Conservation (phyloP, 169 alveolate species). For the Eimeria tenella region DNA sequence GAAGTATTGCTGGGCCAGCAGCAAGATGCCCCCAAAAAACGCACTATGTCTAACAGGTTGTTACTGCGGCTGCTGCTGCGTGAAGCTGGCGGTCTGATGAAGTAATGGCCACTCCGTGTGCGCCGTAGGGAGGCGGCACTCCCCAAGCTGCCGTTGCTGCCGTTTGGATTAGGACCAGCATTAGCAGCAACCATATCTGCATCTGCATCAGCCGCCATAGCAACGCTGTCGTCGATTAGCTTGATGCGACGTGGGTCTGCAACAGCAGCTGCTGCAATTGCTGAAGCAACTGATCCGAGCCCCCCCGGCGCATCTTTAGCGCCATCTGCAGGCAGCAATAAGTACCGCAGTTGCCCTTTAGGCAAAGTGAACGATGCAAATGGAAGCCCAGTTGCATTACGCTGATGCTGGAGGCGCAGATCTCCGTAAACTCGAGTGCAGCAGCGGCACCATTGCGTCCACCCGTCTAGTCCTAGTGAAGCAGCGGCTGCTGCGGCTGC, state of each 20-base stretch:
- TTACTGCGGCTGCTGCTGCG: slow-evolving; percentile 61
- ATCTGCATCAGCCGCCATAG: slow-evolving; percentile 32
- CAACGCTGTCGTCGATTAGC: slow-evolving; percentile 6
- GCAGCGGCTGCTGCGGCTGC: slow-evolving; percentile 70
- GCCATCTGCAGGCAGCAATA: slow-evolving; percentile 45
- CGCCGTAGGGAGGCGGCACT: slow-evolving; percentile 21
- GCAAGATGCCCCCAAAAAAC: slow-evolving; percentile 55
- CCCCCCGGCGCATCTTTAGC: slow-evolving; percentile 65
- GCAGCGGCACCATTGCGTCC: slow-evolving; percentile 74
- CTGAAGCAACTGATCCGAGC: slow-evolving; percentile 60
- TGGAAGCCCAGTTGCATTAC: slow-evolving; percentile 53
- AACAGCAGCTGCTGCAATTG: slow-evolving; percentile 66
- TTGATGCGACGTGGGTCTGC: slow-evolving; percentile 48
- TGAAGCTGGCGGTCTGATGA: slow-evolving; percentile 21
- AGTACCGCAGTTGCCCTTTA: slow-evolving; percentile 65
- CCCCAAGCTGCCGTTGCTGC: slow-evolving; percentile 38
- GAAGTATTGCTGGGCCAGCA: slow-evolving; percentile 69
- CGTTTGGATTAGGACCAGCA: background rate
- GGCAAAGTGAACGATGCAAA: slow-evolving; percentile 21
- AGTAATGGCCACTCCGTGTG: slow-evolving; percentile 67
- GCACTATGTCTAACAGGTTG: slow-evolving; percentile 41
- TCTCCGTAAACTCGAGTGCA: slow-evolving; percentile 70
- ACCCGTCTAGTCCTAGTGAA: slow-evolving; percentile 46
- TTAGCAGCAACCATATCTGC: slow-evolving; percentile 11
- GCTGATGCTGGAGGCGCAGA: slow-evolving; percentile 68